Percentiles rank a stretch among this genome's conserved stretches.
Conservation (phyloP, 2,329 filamentous ascomycete species). For the Colletotrichum sp. region DNA sequence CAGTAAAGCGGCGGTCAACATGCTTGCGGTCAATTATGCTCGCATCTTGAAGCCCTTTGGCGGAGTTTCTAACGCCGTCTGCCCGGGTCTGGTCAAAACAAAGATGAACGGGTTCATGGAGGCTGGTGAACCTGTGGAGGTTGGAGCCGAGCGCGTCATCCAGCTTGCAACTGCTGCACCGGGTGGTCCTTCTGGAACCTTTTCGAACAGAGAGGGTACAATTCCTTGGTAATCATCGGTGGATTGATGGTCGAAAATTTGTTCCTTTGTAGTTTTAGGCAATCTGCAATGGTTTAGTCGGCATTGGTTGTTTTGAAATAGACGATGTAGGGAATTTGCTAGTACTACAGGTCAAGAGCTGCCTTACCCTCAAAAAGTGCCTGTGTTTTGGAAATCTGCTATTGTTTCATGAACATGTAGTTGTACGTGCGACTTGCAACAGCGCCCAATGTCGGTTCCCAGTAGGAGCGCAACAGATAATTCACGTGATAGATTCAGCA, state of each 20-base stretch:
- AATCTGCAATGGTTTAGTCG: not conserved
- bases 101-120: slow-evolving; percentile 26
- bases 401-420: not conserved
- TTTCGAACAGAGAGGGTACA: slow-evolving; percentile 27
- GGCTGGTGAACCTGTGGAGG: slow-evolving; percentile 23
- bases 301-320: not conserved
- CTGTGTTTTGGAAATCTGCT: not conserved
- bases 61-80: slow-evolving; percentile 39
- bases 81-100: slow-evolving; percentile 40
- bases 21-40: slow-evolving; percentile 39
- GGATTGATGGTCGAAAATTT: not conserved
- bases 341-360: not conserved
- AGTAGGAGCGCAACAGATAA: not conserved
- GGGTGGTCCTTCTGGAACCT: slow-evolving; percentile 33
- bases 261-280: not conserved
- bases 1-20: slow-evolving; percentile 49
- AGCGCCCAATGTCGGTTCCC: not conserved
- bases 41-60: slow-evolving; percentile 31
- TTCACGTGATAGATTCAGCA: not conserved
- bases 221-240: slow-evolving; percentile 21
- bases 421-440: not conserved
- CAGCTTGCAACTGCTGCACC: slow-evolving; percentile 32
- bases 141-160: slow-evolving; percentile 32
- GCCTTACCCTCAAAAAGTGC: not conserved
- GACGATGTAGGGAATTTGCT: not conserved